These are phyloP conservation scores for Phalaenopsis hybrid DNA, from an alignment of 116 monocot genomes.

Conservation along the genomic window DNA sequence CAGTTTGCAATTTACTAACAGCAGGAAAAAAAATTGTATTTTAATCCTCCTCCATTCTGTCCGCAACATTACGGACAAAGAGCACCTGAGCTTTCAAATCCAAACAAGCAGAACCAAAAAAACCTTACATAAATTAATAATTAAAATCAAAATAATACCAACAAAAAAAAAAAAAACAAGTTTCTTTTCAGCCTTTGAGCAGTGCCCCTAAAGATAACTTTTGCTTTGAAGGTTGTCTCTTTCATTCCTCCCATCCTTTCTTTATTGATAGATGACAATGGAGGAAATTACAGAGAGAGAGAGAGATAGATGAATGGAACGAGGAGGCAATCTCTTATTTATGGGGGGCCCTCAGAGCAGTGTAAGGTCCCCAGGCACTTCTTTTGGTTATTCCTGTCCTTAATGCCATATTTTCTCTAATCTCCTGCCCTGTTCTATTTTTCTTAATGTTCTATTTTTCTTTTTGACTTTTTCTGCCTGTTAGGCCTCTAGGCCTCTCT, in stretches of 20 bases:
- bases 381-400: not conserved
- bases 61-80: constrained; percentile 5
- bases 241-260: constrained; percentile 12
- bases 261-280: constrained; percentile 8
- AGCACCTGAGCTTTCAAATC: constrained; percentile 7
- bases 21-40: not conserved
- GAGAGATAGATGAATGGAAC: constrained; percentile 4
- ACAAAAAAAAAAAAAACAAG: not conserved
- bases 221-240: constrained; percentile 15
- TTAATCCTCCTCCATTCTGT: constrained; percentile 8
- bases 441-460: too few relatives aligned
- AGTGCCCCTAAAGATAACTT: constrained; percentile 10
- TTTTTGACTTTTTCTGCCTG: too few relatives aligned
- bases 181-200: constrained; percentile 12
- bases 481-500: not conserved
- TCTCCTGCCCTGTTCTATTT: not conserved
- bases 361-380: not conserved
- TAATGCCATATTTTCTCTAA: not conserved
- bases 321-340: constrained; percentile 8
- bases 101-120: not conserved
- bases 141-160: not conserved
- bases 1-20: not conserved
- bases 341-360: not conserved
- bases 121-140: not conserved
- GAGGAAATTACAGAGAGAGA: not conserved